These are phyloP conservation scores for Nicotiana paniculata DNA, from an alignment of 257 asterid genomes.

Conservation along the genomic window DNA sequence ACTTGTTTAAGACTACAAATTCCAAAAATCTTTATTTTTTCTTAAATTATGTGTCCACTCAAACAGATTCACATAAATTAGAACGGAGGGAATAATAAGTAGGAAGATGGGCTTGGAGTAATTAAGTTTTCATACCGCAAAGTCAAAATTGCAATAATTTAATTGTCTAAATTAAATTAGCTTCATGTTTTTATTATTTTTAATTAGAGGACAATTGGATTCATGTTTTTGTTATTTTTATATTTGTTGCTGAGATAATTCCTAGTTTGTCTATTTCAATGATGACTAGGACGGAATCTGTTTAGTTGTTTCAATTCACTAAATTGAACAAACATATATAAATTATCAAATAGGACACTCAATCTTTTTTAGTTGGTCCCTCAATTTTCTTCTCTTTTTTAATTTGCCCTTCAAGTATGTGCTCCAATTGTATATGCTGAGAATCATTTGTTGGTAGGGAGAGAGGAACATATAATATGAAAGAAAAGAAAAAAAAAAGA, in stretches of 20 bases:
- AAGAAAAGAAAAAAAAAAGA: too few relatives aligned
- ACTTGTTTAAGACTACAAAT: too few relatives aligned
- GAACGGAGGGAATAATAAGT: too few relatives aligned
- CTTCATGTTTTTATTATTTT: too few relatives aligned
- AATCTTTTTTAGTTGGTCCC: neutral
- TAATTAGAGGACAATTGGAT: neutral
- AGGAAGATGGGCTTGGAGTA: neutral
- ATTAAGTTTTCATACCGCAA: neutral
- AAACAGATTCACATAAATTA: too few relatives aligned
- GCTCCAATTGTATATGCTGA: neutral
- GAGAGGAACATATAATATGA: neutral
- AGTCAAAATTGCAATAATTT: too few relatives aligned
- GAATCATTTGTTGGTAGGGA: neutral
- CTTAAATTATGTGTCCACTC: too few relatives aligned
- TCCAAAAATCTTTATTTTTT: too few relatives aligned
- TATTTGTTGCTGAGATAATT: neutral
- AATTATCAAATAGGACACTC: neutral
- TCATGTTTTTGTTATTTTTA: neutral
- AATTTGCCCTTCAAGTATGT: neutral
- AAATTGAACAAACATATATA: neutral
- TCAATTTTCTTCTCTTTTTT: neutral
- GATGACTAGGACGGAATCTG: neutral
- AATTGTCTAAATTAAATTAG: neutral
- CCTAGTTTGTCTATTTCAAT: neutral
- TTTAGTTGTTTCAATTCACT: neutral